A percentile compares a stretch with the other conserved stretches of the same genome.
phyloP scores from a whole-genome alignment of 768 basidiomycete genomes.

The Amanita rubescens region DNA sequence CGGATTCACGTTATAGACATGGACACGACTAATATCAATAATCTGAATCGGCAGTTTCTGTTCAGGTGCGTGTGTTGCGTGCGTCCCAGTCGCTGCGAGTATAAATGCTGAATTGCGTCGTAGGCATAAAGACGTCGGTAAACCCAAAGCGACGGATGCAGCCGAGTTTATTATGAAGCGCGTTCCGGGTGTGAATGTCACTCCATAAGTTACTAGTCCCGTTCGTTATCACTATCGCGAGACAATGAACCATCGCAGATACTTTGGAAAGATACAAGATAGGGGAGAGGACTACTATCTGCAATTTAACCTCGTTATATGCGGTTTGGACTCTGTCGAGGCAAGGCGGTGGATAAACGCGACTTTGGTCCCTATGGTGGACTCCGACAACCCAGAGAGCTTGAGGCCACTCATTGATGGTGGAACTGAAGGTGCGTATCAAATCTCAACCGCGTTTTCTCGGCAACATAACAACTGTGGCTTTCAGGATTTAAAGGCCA shows the following conservation, averaged over 20 bases:
- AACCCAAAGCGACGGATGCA: slow-evolving; percentile 89
- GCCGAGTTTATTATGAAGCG: slow-evolving; percentile 97
- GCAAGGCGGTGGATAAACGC: slow-evolving; percentile 99
- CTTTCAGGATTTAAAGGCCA: slow-evolving; percentile 92
- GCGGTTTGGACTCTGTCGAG: slow-evolving; percentile 95
- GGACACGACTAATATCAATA: slow-evolving; percentile 99
- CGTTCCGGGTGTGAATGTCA: slow-evolving; percentile 93
- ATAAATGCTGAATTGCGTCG: slow-evolving; percentile 4
- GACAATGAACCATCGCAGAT: slow-evolving; percentile 39
- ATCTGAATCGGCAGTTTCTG: slow-evolving; percentile 95
- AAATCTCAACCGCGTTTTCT: background rate
- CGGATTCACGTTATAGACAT: slow-evolving; percentile 99
- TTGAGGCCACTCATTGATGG: slow-evolving; percentile 97
- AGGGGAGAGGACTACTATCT: slow-evolving; percentile 92
- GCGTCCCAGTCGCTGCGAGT: background rate
- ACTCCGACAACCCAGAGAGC: slow-evolving; percentile 87
- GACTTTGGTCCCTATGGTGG: slow-evolving; percentile 91
- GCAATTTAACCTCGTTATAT: slow-evolving; percentile 96
- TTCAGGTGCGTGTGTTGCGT: slow-evolving; percentile 60
- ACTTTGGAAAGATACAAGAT: slow-evolving; percentile 97
- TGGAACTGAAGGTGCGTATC: slow-evolving; percentile 81
- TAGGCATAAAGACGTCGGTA: slow-evolving; percentile 86
- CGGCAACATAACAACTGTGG: background rate
- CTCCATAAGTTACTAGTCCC: slow-evolving; percentile 60
- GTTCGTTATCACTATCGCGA: background rate